Evolutionary conservation across 2,329 filamentous ascomycete genomes (phyloP).

Genomic region (Pyrenophora seminiperda): DNA sequence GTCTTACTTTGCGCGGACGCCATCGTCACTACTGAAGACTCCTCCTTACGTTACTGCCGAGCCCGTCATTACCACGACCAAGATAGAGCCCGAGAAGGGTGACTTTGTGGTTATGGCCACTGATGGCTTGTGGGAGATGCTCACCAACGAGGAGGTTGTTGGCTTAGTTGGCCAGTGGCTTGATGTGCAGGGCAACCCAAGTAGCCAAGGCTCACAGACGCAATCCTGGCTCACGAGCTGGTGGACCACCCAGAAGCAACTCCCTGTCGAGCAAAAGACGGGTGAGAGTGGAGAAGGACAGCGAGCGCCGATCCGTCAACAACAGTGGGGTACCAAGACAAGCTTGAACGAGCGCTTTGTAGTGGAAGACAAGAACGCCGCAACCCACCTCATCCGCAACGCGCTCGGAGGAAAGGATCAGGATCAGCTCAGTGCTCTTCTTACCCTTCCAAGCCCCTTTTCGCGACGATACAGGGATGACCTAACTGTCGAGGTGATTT

Average conservation of each 20-base stretch:
- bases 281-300: constrained; percentile 68
- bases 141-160: constrained; percentile 97
- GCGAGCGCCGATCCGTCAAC: constrained; percentile 82
- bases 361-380: constrained; percentile 92
- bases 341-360: constrained; percentile 82
- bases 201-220: constrained; percentile 43
- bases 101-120: constrained; percentile 97
- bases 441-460: constrained; percentile 90
- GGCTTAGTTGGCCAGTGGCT: constrained; percentile 97
- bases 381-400: constrained; percentile 93
- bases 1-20: constrained; percentile 84
- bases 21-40: constrained; percentile 78
- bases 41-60: constrained; percentile 98
- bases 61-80: constrained; percentile 89
- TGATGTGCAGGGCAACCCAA: constrained; percentile 68
- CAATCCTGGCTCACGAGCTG: constrained; percentile 74
- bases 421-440: constrained; percentile 89
- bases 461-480: constrained; percentile 94
- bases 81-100: constrained; percentile 84
- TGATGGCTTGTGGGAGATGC: constrained; percentile 98
- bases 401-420: constrained; percentile 90
- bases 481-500: constrained; percentile 96
- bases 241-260: constrained; percentile 61
- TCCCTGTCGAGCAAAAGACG: constrained; percentile 76
- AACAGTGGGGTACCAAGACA: constrained; percentile 85